Base-by-base conservation (phyloP, 306 rosid genomes). In the Fragaria vesca region DNA sequence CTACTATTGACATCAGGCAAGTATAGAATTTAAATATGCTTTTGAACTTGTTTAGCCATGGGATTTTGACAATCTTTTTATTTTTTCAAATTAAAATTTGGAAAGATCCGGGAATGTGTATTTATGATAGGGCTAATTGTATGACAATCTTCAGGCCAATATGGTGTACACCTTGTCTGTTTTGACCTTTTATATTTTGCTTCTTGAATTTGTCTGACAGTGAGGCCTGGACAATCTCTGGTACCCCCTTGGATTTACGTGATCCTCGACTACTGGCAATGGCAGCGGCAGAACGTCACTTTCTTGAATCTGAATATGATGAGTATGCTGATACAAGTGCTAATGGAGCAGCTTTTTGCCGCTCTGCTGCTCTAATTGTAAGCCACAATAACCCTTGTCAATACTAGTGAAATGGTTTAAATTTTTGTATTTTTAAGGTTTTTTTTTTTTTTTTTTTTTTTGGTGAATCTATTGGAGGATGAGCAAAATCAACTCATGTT, bases 251-350 rank as follows among this genome's bases (percentile, higher is more conserved):
- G 76, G 88, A 88, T 83, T 77, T 85, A 80, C 82, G 78, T 79
- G 89, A 87, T 76, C 85, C 88, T 80, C 87, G 85, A 71, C 84
- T 87, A 52, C 69, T 87, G 80, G 89, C 88, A 71, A 78, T 87
- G 81, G 91, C 90, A 43, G 89, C 88, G 36, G 87, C 91, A n/a
- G 95, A 90, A 73, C 88, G 67, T 13, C 87, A 79, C 74, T 67
- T 85, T 71, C 67, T 80, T 24, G 96, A 88, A 73, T 86, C 85
- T 2, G 87, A 88, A 42, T 84, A 87, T 85, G 91, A 84, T 72
- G 91, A 81, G 71, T 79, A 87, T 61, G 84, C 85, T 48, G 60
- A 83, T 74, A 61, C 83, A 67, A 74, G 79, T 81, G 79, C 85
- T 28, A 73, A 72, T 72, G 87, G 91, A 74, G 86, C 87, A 76